Percentiles rank a stretch among this genome's conserved stretches.
Conservation (phyloP, 1,139 yeast genomes). For the Scheffersomyces quercinus region DNA sequence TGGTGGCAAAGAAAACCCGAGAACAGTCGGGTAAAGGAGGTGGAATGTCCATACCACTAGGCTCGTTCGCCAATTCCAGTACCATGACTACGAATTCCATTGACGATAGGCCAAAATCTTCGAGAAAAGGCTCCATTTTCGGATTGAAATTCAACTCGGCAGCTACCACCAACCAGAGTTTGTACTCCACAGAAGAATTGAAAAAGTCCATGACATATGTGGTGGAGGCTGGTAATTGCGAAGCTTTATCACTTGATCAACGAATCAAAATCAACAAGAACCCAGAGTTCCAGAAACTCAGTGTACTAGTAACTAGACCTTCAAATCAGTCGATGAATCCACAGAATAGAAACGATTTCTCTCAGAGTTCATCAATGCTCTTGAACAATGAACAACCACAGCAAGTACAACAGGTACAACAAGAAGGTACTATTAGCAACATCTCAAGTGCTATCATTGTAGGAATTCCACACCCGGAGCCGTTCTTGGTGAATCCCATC, state of each 20-base stretch:
- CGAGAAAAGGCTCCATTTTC: slow-evolving; percentile 41
- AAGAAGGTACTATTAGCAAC: slow-evolving; percentile 22
- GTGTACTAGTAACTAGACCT: slow-evolving; percentile 42
- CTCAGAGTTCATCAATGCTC: slow-evolving; percentile 40
- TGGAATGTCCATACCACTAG: background rate
- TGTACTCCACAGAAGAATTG: slow-evolving; percentile 11
- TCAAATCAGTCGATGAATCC: slow-evolving; percentile 10
- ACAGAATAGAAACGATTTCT: slow-evolving; percentile 28
- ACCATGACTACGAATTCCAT: slow-evolving; percentile 1
- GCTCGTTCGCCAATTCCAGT: background rate
- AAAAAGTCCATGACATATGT: slow-evolving; percentile 19
- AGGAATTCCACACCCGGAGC: slow-evolving; percentile 48
- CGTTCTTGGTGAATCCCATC: slow-evolving; percentile 33
- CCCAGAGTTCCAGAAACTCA: slow-evolving; percentile 35
- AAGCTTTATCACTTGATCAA: slow-evolving; percentile 37
- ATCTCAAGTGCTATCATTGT: slow-evolving; percentile 37
- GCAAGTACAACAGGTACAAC: slow-evolving; percentile 9
- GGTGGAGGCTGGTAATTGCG: slow-evolving; percentile 34
- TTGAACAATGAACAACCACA: slow-evolving; percentile 23
- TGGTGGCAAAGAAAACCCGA: slow-evolving; percentile 37
- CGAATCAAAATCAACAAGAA: slow-evolving; percentile 29
- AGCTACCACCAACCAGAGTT: slow-evolving; percentile 4
- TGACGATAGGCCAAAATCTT: slow-evolving; percentile 30
- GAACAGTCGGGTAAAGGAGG: slow-evolving; percentile 30
- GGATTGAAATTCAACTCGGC: slow-evolving; percentile 39